phyloP scores from a whole-genome alignment of 2,329 filamentous ascomycete species.

The Pseudogymnoascus destructans region DNA sequence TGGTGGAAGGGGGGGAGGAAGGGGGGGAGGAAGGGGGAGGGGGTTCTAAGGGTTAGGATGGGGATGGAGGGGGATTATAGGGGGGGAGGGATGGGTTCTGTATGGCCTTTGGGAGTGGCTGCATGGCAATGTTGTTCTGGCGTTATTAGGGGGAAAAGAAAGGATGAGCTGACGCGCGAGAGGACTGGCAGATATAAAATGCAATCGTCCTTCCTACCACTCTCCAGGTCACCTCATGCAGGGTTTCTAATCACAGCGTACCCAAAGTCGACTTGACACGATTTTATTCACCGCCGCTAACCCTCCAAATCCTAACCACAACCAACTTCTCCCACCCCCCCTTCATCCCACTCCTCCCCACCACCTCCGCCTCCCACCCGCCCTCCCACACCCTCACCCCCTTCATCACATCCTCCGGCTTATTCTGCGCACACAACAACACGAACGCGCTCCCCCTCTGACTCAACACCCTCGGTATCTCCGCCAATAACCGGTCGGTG shows the following conservation, averaged over 20 bases:
- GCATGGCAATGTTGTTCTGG: not conserved
- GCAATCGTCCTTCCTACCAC: not conserved
- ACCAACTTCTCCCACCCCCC: constrained; percentile 92
- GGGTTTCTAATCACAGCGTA: not conserved
- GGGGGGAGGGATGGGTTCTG: not conserved
- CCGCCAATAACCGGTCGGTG: constrained; percentile 63
- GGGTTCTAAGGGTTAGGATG: constrained; percentile 25
- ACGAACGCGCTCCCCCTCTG: constrained; percentile 74
- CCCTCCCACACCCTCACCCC: constrained; percentile 40
- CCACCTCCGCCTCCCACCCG: constrained; percentile 63
- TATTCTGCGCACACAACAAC: constrained; percentile 81
- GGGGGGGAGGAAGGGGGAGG: constrained; percentile 44
- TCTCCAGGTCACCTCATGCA: not conserved
- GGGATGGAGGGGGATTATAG: constrained; percentile 28
- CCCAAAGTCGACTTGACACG: not conserved
- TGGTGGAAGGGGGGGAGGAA: constrained; percentile 39
- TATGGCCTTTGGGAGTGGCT: not conserved
- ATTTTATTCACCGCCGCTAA: constrained; percentile 14
- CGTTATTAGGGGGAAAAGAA: not conserved
- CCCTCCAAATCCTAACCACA: constrained; percentile 73
- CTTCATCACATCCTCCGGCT: constrained; percentile 59
- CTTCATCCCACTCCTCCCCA: constrained; percentile 70
- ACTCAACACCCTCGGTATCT: constrained; percentile 51
- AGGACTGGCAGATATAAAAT: not conserved
- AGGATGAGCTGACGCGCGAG: not conserved